Conservation (phyloP, 164 flowering plant species). For the Vitis rotundifolia region DNA sequence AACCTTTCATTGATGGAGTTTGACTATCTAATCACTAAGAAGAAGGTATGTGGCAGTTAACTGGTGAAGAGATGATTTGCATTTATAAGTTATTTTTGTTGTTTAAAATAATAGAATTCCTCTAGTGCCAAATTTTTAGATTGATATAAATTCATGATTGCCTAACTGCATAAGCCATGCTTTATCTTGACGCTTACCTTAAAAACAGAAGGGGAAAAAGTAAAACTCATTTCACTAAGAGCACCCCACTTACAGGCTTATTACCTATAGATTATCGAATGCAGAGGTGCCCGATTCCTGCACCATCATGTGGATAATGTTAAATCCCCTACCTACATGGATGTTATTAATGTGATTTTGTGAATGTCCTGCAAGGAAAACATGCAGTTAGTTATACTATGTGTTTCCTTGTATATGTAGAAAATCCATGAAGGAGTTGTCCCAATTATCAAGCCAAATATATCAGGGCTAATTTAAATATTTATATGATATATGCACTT, state of each 20-base stretch:
- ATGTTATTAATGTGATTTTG: not conserved
- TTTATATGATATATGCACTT: not conserved
- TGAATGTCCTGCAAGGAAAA: not conserved
- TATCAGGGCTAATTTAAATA: not conserved
- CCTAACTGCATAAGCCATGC: not conserved
- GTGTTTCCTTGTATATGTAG: too few relatives aligned
- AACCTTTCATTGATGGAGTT: slow-evolving; percentile 67
- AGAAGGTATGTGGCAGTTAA: slow-evolving; percentile 58
- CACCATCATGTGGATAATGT: too few relatives aligned
- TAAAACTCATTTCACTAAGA: too few relatives aligned
- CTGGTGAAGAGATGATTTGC: not conserved
- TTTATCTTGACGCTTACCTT: not conserved
- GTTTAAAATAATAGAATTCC: not conserved
- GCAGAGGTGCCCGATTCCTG: too few relatives aligned
- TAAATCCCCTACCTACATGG: not conserved
- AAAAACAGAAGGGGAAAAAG: not conserved
- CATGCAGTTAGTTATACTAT: not conserved
- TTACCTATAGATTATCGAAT: too few relatives aligned
- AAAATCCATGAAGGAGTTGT: too few relatives aligned
- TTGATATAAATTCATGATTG: not conserved
- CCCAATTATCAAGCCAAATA: too few relatives aligned
- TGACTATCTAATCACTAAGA: slow-evolving; percentile 85
- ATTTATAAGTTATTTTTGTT: not conserved
- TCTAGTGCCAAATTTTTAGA: not conserved
- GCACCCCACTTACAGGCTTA: not conserved